Percentiles rank a stretch among this genome's conserved stretches.
Evolutionary conservation across 2,329 filamentous ascomycete species (phyloP).

Genomic region (Exophiala oligosperma): DNA sequence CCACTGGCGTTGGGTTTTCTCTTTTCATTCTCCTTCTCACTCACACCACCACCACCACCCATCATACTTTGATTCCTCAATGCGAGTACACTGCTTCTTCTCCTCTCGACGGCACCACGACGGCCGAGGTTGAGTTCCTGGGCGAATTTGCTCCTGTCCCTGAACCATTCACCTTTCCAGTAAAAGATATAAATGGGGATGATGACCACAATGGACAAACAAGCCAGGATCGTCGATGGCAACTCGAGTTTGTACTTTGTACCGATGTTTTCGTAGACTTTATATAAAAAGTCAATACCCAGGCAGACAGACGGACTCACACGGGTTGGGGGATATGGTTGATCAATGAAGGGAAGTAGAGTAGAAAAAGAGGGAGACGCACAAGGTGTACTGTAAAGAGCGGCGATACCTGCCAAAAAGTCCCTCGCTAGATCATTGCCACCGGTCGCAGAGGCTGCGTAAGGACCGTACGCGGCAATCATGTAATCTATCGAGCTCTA

Average conservation of each 20-base stretch:
- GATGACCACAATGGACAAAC: conserved; percentile 61
- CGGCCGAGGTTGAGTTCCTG: conserved; percentile 56
- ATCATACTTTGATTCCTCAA: no score
- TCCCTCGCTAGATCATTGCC: conserved; percentile 66
- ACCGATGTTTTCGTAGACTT: conserved; percentile 52
- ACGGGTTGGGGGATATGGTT: neutral
- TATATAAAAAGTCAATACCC: neutral
- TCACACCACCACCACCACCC: no score
- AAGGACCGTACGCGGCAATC: conserved; percentile 65
- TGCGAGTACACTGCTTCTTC: conserved; percentile 9
- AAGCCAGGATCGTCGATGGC: conserved; percentile 59
- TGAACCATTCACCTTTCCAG: conserved; percentile 60
- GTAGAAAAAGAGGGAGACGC: conserved; percentile 5
- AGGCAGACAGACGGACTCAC: conserved; percentile 4
- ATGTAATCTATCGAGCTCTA: conserved; percentile 67
- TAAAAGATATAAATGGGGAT: conserved; percentile 66
- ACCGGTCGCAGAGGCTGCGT: conserved; percentile 64
- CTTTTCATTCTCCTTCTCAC: neutral
- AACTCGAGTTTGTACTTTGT: conserved; percentile 40
- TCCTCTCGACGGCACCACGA: conserved; percentile 28
- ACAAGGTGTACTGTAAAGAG: conserved; percentile 58
- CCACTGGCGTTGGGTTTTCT: neutral
- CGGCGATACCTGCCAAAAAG: conserved; percentile 62
- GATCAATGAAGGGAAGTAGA: neutral
- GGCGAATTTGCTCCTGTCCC: conserved; percentile 62